These are phyloP conservation scores for Aspergillus sp. DNA, from an alignment of 2,329 filamentous ascomycete genomes.

Conservation along the genomic window DNA sequence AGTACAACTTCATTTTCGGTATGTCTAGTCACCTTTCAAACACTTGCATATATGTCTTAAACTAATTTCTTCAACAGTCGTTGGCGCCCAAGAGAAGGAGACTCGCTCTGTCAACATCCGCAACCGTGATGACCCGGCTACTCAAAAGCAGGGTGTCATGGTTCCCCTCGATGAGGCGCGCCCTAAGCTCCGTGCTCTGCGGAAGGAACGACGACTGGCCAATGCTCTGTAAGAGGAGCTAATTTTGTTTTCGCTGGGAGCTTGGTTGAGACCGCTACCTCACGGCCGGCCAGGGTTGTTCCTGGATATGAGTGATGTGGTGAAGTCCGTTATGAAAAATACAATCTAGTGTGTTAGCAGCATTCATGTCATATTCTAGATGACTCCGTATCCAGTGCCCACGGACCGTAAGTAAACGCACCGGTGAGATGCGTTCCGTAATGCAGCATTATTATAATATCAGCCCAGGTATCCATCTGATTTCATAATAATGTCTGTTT, in stretches of 20 bases:
- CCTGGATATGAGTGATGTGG: slow-evolving; percentile 1
- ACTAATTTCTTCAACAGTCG: slow-evolving; percentile 37
- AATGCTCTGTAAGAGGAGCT: slow-evolving; percentile 27
- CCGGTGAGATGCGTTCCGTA: too few relatives aligned
- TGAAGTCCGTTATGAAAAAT: not conserved
- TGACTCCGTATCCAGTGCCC: too few relatives aligned
- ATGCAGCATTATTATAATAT: too few relatives aligned
- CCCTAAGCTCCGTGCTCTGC: slow-evolving; percentile 41
- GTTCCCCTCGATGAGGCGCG: slow-evolving; percentile 53
- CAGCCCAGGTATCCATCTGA: too few relatives aligned
- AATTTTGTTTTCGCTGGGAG: slow-evolving; percentile 1
- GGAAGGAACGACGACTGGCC: slow-evolving; percentile 39
- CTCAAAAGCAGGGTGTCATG: slow-evolving; percentile 55
- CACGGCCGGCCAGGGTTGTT: not conserved
- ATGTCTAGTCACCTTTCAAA: slow-evolving; percentile 12
- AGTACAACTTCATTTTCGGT: slow-evolving; percentile 47
- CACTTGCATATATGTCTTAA: not conserved
- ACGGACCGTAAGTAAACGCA: too few relatives aligned
- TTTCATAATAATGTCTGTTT: too few relatives aligned
- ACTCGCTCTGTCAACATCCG: slow-evolving; percentile 54
- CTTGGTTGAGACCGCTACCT: slow-evolving; percentile 3
- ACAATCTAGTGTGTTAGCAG: too few relatives aligned
- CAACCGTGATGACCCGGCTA: slow-evolving; percentile 55
- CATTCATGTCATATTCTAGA: too few relatives aligned
- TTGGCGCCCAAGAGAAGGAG: slow-evolving; percentile 55